Evolutionary conservation across 352 stramenopile species (phyloP).

Genomic region (Globisporangium sylvaticum): DNA sequence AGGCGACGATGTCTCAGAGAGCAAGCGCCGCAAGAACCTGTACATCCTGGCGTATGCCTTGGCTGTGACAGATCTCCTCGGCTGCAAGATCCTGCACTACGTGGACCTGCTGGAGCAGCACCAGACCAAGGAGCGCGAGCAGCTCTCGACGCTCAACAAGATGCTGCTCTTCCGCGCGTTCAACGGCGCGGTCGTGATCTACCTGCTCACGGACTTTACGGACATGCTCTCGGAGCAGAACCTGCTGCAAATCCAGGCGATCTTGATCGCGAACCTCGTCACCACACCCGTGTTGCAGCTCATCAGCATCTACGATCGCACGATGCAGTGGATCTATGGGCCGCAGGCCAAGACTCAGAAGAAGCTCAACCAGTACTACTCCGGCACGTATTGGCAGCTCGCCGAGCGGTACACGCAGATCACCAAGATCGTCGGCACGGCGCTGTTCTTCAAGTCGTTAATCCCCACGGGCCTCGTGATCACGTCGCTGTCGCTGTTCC

Average conservation of each 20-base stretch:
- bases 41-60: conserved; percentile 54
- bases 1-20: conserved; percentile 19
- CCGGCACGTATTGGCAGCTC: conserved; percentile 60
- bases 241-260: conserved; percentile 65
- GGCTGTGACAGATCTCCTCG: conserved; percentile 51
- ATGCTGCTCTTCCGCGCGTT: conserved; percentile 66
- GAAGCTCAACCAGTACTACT: conserved; percentile 78
- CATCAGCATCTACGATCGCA: conserved; percentile 46
- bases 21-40: conserved; percentile 34
- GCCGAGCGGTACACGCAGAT: conserved; percentile 69
- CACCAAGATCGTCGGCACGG: conserved; percentile 59
- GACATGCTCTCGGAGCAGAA: conserved; percentile 67
- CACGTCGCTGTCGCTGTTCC: conserved; percentile 54
- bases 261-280: conserved; percentile 75
- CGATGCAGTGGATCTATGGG: conserved; percentile 38
- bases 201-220: conserved; percentile 69
- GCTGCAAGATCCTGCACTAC: conserved; percentile 60
- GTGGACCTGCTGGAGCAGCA: conserved; percentile 53
- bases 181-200: conserved; percentile 74
- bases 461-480: conserved; percentile 62
- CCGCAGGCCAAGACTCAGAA: conserved; percentile 62
- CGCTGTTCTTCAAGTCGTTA: conserved; percentile 64
- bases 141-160: conserved; percentile 79
- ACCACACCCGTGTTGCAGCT: conserved; percentile 66
- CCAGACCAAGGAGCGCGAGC: conserved; percentile 62